phyloP scores from a whole-genome alignment of 371 early-diverging fungal species.

The Coemansia sp. region DNA sequence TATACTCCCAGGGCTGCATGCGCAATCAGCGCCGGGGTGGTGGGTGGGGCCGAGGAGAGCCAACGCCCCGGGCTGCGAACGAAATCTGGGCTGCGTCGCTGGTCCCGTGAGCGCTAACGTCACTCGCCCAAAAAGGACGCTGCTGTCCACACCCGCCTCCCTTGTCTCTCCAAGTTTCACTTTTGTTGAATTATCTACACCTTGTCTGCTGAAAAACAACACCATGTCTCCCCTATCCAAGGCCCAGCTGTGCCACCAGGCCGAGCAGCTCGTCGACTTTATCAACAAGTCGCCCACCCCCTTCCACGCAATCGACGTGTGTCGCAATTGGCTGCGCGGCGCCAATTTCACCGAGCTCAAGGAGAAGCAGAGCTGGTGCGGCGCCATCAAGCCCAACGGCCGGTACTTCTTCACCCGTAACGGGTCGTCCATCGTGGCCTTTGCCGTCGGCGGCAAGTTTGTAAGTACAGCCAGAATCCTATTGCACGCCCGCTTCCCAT shows the following conservation, averaged over 20 bases:
- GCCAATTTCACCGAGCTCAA: conserved; percentile 84
- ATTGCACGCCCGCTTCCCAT: too few relatives aligned
- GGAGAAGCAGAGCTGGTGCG: conserved; percentile 83
- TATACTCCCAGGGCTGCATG: too few relatives aligned
- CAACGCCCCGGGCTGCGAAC: too few relatives aligned
- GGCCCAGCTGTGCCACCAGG: conserved; percentile 48
- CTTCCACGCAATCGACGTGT: conserved; percentile 89
- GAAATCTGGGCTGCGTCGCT: too few relatives aligned
- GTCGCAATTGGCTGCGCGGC: conserved; percentile 62
- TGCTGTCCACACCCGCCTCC: neutral
- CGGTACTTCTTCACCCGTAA: conserved; percentile 96
- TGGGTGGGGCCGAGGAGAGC: too few relatives aligned
- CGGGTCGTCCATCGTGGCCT: conserved; percentile 86
- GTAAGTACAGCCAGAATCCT: conserved; percentile 20
- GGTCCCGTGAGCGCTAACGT: too few relatives aligned
- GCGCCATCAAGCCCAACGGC: conserved; percentile 70
- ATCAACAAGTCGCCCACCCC: conserved; percentile 92
- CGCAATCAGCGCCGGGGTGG: too few relatives aligned
- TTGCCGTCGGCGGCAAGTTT: conserved; percentile 85
- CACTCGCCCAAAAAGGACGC: neutral
- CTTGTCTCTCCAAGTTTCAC: neutral
- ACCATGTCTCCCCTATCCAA: conserved; percentile 40
- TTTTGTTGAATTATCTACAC: conserved; percentile 1
- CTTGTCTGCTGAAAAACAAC: too few relatives aligned
- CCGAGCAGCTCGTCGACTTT: conserved; percentile 74